phyloP scores from a whole-genome alignment of 2,329 filamentous ascomycete species.

The Cryphonectria nitschkei region DNA sequence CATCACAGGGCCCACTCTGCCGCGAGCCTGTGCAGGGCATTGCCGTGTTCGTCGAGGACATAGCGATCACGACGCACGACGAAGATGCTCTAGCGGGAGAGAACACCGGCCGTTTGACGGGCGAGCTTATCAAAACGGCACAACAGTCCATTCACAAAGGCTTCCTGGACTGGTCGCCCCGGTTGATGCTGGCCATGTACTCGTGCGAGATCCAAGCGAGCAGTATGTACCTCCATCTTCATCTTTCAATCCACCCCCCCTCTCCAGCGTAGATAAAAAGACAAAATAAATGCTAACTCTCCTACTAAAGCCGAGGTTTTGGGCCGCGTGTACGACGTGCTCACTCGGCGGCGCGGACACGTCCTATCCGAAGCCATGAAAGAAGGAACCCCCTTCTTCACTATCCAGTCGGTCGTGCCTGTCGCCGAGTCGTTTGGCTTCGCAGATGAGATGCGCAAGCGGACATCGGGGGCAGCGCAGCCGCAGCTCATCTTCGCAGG shows the following conservation, averaged over 20 bases:
- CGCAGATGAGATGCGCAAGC: conserved; percentile 92
- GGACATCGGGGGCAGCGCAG: conserved; percentile 85
- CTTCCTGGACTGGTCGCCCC: conserved; percentile 93
- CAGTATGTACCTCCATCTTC: conserved; percentile 55
- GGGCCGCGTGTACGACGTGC: conserved; percentile 93
- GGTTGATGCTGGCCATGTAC: conserved; percentile 98
- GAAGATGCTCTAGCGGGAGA: conserved; percentile 60
- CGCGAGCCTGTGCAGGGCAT: conserved; percentile 92
- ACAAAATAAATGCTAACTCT: conserved; percentile 26
- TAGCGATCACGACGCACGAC: conserved; percentile 62
- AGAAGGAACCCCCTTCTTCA: conserved; percentile 95
- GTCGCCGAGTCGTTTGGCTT: conserved; percentile 97
- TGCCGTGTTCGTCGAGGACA: conserved; percentile 85
- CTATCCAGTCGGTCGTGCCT: conserved; percentile 83
- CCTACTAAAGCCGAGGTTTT: conserved; percentile 75
- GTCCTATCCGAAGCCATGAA: conserved; percentile 92
- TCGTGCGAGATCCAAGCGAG: conserved; percentile 96
- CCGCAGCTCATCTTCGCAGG: conserved; percentile 93
- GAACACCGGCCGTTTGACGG: conserved; percentile 78
- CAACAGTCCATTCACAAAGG: conserved; percentile 81
- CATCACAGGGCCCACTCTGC: conserved; percentile 85
- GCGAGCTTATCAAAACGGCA: conserved; percentile 89
- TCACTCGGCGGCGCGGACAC: conserved; percentile 88
- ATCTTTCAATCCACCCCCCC: neutral
- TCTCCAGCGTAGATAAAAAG: neutral